Percentiles rank a stretch among this genome's conserved stretches.
Evolutionary conservation across 2,329 filamentous ascomycete genomes (phyloP).

Genomic region (Cercospora canescens): DNA sequence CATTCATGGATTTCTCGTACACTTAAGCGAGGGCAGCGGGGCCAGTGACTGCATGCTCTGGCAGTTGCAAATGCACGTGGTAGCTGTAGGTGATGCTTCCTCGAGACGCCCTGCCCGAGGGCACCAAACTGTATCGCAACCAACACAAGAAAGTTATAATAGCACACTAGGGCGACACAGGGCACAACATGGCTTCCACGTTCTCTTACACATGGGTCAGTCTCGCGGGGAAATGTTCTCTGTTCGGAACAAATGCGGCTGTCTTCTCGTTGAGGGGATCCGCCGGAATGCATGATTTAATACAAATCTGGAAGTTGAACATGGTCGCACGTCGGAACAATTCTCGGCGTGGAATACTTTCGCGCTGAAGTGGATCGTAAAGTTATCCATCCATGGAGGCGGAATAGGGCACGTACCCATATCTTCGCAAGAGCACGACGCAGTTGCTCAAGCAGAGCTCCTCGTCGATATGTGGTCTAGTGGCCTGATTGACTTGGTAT

Average conservation of each 20-base stretch:
- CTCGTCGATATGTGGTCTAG: not conserved
- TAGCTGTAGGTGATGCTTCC: not conserved
- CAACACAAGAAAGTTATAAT: not conserved
- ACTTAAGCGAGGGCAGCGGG: not conserved
- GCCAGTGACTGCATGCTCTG: too few relatives aligned
- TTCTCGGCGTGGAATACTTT: not conserved
- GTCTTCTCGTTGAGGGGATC: not conserved
- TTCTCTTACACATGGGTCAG: not conserved
- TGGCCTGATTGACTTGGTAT: not conserved
- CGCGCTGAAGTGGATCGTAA: not conserved
- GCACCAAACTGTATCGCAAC: not conserved
- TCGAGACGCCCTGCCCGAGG: too few relatives aligned
- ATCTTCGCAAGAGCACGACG: not conserved
- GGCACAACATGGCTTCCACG: not conserved
- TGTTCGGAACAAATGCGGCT: not conserved
- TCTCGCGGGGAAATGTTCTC: not conserved
- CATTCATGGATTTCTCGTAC: not conserved
- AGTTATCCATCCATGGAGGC: not conserved
- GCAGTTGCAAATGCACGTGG: not conserved
- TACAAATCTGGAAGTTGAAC: not conserved
- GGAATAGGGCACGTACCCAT: not conserved
- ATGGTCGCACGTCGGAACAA: not conserved
- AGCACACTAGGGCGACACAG: not conserved
- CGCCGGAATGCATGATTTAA: not conserved
- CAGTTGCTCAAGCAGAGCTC: not conserved